phyloP scores from a whole-genome alignment of 2,329 filamentous ascomycete species.

The Neoscytalidium dimidiatum region DNA sequence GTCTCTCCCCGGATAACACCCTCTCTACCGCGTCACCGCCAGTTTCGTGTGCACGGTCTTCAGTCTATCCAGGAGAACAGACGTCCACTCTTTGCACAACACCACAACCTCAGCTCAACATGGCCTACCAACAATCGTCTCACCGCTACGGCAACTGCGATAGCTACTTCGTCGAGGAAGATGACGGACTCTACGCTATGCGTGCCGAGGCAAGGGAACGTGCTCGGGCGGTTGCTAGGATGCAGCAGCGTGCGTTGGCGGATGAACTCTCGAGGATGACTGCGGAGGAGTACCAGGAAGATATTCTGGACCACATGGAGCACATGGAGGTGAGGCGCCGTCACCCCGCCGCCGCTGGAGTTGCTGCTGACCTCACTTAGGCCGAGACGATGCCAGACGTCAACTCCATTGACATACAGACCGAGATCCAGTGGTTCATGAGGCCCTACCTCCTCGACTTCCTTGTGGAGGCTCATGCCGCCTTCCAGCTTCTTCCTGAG shows the following conservation, averaged over 20 bases:
- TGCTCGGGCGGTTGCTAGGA: conserved; percentile 74
- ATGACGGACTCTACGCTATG: conserved; percentile 53
- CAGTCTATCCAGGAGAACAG: conserved; percentile 43
- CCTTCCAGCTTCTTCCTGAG: conserved; percentile 90
- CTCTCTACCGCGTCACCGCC: conserved; percentile 40
- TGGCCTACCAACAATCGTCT: conserved; percentile 57
- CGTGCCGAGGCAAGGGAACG: conserved; percentile 73
- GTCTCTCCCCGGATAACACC: conserved; percentile 39
- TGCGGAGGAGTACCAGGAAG: conserved; percentile 88
- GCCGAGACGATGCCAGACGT: conserved; percentile 91
- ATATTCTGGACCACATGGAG: conserved; percentile 91
- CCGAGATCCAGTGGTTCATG: conserved; percentile 99
- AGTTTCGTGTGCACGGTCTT: conserved; percentile 2
- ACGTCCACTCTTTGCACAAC: conserved; percentile 47
- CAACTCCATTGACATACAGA: conserved; percentile 97
- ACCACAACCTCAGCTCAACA: conserved; percentile 44
- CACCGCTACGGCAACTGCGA: conserved; percentile 65
- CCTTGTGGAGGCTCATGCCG: conserved; percentile 92
- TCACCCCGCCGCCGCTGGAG: conserved; percentile 15
- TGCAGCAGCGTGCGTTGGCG: conserved; percentile 84
- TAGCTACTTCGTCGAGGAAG: conserved; percentile 67
- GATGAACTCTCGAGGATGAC: conserved; percentile 85
- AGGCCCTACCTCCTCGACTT: conserved; percentile 97
- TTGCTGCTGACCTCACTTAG: conserved; percentile 43
- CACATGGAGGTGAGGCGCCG: conserved; percentile 75